Evolutionary conservation across 257 asterid genomes (phyloP).

Genomic region (Ophiorrhiza pumila): DNA sequence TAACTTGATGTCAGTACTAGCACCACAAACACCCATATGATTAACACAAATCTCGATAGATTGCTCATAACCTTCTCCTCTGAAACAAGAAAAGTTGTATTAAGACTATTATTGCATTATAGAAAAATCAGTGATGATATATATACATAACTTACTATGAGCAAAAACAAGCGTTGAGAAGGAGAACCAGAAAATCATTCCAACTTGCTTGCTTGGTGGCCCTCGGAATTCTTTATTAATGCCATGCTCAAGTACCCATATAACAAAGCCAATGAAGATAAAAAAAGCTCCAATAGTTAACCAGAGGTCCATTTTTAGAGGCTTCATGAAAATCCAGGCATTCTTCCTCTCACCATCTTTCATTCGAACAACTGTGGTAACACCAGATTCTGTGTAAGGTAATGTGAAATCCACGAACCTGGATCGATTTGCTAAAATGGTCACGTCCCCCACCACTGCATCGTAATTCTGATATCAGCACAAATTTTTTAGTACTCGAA

Average conservation of each 20-base stretch:
- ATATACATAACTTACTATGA: conserved; percentile 58
- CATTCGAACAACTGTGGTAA: conserved; percentile 31
- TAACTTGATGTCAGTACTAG: conserved; percentile 53
- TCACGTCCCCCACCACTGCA: conserved; percentile 37
- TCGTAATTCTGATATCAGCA: conserved; percentile 16
- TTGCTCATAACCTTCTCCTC: conserved; percentile 54
- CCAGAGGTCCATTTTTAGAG: conserved; percentile 43
- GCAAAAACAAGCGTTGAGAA: conserved; percentile 56
- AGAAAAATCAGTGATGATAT: no score
- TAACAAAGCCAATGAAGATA: conserved; percentile 41
- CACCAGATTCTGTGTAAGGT: conserved; percentile 40
- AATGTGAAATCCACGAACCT: conserved; percentile 35
- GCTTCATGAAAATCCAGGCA: conserved; percentile 54
- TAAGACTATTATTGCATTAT: no score
- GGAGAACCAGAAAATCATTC: conserved; percentile 51
- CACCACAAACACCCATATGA: conserved; percentile 54
- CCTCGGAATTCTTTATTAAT: conserved; percentile 45
- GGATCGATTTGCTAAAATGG: conserved; percentile 33
- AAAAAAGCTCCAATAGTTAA: conserved; percentile 40
- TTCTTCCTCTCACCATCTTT: conserved; percentile 32
- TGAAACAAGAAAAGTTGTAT: no score
- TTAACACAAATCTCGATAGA: conserved; percentile 46
- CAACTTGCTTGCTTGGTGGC: conserved; percentile 40
- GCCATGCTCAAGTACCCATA: conserved; percentile 57
- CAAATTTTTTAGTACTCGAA: background rate